Evolutionary conservation across 306 rosid species (phyloP), one percentile per base, ranked within the genome.

Genomic region (Cotoneaster glaucophyllus): DNA sequence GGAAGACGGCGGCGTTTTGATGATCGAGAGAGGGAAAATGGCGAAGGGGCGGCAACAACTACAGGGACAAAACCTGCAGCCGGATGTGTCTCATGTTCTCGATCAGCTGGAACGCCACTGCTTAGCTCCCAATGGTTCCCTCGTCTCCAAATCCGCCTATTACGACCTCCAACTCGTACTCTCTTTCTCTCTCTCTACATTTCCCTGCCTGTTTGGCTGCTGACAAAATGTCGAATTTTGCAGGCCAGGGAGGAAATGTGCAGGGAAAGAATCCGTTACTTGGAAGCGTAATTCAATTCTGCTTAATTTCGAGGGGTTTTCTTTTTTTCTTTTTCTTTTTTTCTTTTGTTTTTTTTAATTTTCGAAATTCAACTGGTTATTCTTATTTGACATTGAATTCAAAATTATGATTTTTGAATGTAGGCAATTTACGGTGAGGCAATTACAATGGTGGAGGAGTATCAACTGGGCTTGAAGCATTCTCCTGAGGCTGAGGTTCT

Each of bases 191-290:
- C 59, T 59, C 32, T 77, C 50, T 68, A 24, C 3, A 22, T 67
- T 3, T 39, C 69, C 25, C 21, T 34, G 14, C 21, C 43, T 70
- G 64, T 62, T 75, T 63, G 80, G 45, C 70, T 71, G 37, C 64
- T 67, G 12, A 39, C 62, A 69, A 74, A 82, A 73, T 71, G 67
- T 14, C 10, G 64, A 28, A 61, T 68, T n/a, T 78, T 86, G 81
- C 88, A 95, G 98, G 99, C 96, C 19, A 90, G 97, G 84, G 97
- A 92, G 89, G 99, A 90, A 88, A 95, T 95, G 99, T 89, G 88
- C 75, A 79, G 92, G 88, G 97, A 95, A 78, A 86, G 97, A 78
- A 84, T 84, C 69, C 92, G 96, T 21, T 92, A 92, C 80, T 75
- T 92, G 83, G 97, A 95, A 89, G 88, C 96, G 99, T 92, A 45